Evolutionary conservation across 495 filamentous ascomycete genomes (phyloP).

Genomic region (Lasiosphaeria ovina): DNA sequence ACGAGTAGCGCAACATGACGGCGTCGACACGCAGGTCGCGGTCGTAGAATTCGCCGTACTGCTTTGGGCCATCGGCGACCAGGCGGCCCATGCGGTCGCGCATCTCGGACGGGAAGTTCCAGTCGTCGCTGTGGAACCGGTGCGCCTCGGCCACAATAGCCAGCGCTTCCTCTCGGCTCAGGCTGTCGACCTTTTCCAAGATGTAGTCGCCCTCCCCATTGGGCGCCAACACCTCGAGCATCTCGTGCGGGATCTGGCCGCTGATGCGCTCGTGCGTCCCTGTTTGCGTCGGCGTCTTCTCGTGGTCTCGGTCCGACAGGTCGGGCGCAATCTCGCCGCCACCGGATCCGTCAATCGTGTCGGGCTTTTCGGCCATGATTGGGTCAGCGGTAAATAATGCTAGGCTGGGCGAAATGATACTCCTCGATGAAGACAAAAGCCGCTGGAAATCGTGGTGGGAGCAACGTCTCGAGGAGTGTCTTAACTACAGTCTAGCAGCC

Average conservation of each 20-base stretch:
- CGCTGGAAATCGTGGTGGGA: no score
- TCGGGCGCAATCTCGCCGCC: slow-evolving; percentile 13
- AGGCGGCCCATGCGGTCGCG: slow-evolving; percentile 31
- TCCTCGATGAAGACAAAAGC: no score
- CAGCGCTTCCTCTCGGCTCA: slow-evolving; percentile 37
- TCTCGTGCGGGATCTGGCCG: slow-evolving; percentile 34
- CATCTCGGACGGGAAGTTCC: slow-evolving; percentile 39
- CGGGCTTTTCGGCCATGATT: slow-evolving; percentile 16
- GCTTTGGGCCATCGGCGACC: slow-evolving; percentile 27
- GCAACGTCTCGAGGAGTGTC: no score
- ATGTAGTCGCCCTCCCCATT: slow-evolving; percentile 40
- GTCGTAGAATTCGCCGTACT: slow-evolving; percentile 38
- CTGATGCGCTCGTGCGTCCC: slow-evolving; percentile 16
- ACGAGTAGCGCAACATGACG: slow-evolving; percentile 38
- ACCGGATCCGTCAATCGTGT: slow-evolving; percentile 12
- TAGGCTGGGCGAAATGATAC: no score
- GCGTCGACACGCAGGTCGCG: slow-evolving; percentile 39
- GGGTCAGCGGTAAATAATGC: background rate
- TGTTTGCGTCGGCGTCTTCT: slow-evolving; percentile 23
- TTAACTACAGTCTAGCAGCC: no score
- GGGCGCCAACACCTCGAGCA: slow-evolving; percentile 38
- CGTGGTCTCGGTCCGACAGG: slow-evolving; percentile 25
- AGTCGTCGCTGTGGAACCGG: slow-evolving; percentile 37
- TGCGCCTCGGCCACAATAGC: slow-evolving; percentile 32
- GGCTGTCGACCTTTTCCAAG: slow-evolving; percentile 36